Percentiles rank a stretch among this genome's conserved stretches.
Evolutionary conservation across 1,284 basidiomycete genomes (phyloP).

Genomic region (Athelia sp.): DNA sequence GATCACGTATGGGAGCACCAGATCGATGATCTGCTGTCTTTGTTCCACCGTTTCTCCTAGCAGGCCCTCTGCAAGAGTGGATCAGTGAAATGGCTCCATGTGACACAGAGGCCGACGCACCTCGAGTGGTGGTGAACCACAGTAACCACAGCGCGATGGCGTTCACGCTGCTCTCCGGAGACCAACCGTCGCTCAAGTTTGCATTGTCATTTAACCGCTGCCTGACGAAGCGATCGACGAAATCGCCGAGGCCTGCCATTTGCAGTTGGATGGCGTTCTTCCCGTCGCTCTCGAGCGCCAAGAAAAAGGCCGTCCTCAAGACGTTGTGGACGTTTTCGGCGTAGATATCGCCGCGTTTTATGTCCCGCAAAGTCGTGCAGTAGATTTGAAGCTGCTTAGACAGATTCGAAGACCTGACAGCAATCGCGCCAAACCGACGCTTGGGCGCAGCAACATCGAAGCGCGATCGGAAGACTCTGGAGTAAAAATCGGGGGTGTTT

Average conservation of each 20-base stretch:
- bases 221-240: conserved; percentile 43
- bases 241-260: conserved; percentile 40
- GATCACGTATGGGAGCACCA: conserved; percentile 55
- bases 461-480: conserved; percentile 50
- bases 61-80: conserved; percentile 37
- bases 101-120: conserved; percentile 23
- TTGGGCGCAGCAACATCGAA: conserved; percentile 54
- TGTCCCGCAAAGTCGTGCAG: conserved; percentile 33
- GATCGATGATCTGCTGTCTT: conserved; percentile 40
- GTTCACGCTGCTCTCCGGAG: conserved; percentile 41
- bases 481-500: conserved; percentile 45
- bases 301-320: conserved; percentile 54
- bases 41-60: conserved; percentile 30
- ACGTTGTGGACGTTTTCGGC: conserved; percentile 30
- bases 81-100: background rate
- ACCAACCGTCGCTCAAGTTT: conserved; percentile 43
- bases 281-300: conserved; percentile 75
- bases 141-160: conserved; percentile 58
- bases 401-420: conserved; percentile 29
- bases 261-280: conserved; percentile 62
- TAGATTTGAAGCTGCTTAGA: conserved; percentile 42
- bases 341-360: conserved; percentile 25
- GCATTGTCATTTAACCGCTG: conserved; percentile 37
- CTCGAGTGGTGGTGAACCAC: conserved; percentile 52
- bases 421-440: conserved; percentile 44